These are phyloP conservation scores for Blastocystis sp. DNA, from an alignment of 352 stramenopile species.

Conservation along the genomic window DNA sequence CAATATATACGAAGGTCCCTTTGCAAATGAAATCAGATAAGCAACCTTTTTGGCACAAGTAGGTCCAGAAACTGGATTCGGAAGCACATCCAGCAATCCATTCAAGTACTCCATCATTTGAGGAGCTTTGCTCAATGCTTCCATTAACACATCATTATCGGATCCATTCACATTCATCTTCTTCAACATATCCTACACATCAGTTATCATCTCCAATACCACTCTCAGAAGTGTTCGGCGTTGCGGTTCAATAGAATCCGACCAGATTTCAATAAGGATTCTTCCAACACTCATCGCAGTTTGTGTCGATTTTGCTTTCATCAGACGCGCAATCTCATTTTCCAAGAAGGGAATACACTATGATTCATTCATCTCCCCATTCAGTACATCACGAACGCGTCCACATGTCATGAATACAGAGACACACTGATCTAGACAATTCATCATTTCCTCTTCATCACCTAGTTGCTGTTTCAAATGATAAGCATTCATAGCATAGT, in stretches of 20 bases:
- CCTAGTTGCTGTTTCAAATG: conserved; percentile 1
- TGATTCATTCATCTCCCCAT: not conserved
- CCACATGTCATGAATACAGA: conserved; percentile 12
- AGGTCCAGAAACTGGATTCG: not conserved
- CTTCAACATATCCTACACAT: not conserved
- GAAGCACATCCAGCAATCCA: not conserved
- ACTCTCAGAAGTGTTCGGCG: not conserved
- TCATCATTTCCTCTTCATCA: not conserved
- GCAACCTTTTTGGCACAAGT: not conserved
- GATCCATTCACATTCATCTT: not conserved
- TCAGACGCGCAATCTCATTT: conserved; percentile 3
- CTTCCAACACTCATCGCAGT: not conserved
- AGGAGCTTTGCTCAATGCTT: conserved; percentile 2
- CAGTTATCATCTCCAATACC: not conserved
- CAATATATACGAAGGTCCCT: not conserved
- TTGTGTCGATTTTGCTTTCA: not conserved
- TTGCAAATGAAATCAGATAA: not conserved
- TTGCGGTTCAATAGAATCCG: not conserved
- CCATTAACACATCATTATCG: not conserved
- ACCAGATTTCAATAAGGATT: not conserved
- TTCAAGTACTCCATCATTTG: not conserved
- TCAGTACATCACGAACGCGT: not conserved
- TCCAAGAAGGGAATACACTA: conserved; percentile 27
- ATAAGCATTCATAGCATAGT: conserved; percentile 1
- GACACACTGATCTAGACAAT: not conserved